phyloP scores from a whole-genome alignment of 2,329 filamentous ascomycete genomes.

The Diaporthe humulicola region DNA sequence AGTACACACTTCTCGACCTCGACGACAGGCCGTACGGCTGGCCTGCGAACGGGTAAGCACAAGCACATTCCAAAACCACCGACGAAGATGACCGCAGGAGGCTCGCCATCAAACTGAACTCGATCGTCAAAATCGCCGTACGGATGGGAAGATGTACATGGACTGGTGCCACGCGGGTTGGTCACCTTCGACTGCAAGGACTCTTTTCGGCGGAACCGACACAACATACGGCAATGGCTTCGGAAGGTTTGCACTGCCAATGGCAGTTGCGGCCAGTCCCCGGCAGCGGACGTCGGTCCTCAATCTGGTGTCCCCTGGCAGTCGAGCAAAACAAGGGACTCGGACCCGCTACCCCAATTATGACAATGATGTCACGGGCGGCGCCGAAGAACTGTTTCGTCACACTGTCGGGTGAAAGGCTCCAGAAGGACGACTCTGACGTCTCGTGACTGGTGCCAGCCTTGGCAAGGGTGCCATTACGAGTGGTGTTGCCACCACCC shows the following conservation, averaged over 20 bases:
- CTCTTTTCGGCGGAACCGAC: neutral
- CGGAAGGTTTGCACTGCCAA: neutral
- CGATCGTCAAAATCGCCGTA: neutral
- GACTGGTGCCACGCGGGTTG: neutral
- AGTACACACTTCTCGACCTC: constrained; percentile 93
- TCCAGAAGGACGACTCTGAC: neutral
- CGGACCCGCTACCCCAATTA: neutral
- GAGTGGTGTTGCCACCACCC: constrained; percentile 6
- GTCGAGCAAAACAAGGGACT: neutral
- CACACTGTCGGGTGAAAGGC: constrained; percentile 7
- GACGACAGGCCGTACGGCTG: constrained; percentile 93
- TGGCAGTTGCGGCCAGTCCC: neutral
- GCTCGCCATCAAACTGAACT: neutral
- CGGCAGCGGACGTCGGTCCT: neutral
- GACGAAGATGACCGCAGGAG: neutral
- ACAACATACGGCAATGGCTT: neutral
- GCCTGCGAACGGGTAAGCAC: constrained; percentile 49
- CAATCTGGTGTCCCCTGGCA: neutral
- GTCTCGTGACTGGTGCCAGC: neutral
- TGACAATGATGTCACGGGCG: constrained; percentile 10
- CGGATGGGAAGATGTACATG: neutral
- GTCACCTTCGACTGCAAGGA: neutral
- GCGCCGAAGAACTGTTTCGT: neutral
- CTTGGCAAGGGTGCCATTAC: neutral
- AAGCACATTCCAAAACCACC: neutral